Conservation (phyloP, 805 yeast genomes). For the Saturnispora halmiae region DNA sequence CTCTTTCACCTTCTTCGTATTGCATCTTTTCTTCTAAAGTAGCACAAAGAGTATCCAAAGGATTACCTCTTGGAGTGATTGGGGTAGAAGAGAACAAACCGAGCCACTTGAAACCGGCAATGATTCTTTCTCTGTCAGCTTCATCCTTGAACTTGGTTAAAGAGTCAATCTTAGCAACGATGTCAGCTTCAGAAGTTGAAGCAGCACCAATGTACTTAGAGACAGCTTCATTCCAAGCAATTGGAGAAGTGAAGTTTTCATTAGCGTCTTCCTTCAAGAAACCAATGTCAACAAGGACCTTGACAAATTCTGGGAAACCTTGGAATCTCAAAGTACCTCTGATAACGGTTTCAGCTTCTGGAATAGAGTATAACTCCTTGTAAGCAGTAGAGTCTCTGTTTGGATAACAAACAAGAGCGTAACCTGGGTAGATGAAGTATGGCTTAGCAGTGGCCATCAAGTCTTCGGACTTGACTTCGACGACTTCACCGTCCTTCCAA, state of each 20-base stretch:
- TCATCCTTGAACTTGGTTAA: constrained; percentile 74
- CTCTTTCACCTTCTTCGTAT: constrained; percentile 92
- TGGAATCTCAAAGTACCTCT: constrained; percentile 97
- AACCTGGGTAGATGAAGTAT: constrained; percentile 93
- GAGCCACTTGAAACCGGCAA: constrained; percentile 88
- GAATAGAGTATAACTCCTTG: constrained; percentile 85
- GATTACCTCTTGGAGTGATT: constrained; percentile 85
- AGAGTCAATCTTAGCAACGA: constrained; percentile 64
- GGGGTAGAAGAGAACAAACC: constrained; percentile 74
- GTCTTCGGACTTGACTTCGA: constrained; percentile 73
- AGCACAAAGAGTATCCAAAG: constrained; percentile 94
- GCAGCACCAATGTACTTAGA: constrained; percentile 65
- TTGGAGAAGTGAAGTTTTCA: constrained; percentile 45
- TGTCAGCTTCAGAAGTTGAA: constrained; percentile 61
- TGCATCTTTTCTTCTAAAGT: constrained; percentile 93
- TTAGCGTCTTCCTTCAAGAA: constrained; percentile 72
- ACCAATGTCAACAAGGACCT: constrained; percentile 89
- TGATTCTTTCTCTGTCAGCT: constrained; percentile 77
- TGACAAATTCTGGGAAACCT: constrained; percentile 97
- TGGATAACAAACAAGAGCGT: constrained; percentile 89
- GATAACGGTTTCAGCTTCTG: constrained; percentile 94
- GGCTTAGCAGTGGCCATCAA: constrained; percentile 94
- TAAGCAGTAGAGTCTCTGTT: constrained; percentile 96
- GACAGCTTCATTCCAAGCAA: constrained; percentile 85
- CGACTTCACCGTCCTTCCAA: constrained; percentile 80